Base-by-base conservation (phyloP, 2,329 filamentous ascomycete species). In the Neofusicoccum parvum region DNA sequence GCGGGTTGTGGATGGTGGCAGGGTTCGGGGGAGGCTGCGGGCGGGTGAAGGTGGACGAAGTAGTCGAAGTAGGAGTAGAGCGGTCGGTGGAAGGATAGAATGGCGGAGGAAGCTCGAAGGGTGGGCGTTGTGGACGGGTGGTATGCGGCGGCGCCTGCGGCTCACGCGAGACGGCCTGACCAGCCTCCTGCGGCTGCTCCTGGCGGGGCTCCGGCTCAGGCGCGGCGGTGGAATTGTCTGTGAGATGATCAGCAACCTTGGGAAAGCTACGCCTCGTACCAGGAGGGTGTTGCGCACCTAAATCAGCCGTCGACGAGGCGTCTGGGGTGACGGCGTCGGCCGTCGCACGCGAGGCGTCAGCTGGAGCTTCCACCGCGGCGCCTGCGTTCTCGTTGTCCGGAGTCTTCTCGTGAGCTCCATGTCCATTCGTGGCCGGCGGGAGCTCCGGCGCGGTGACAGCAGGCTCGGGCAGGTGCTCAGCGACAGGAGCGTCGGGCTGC, bases 101-200 rank as follows among this genome's bases (percentile, higher is more conserved):
- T 23, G 75, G 72, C 3, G 76, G 75, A 1, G 76, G 75, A 27
- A 78, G 73, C 64, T 76, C 70, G 23, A 49, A 64, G 37, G 53
- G 49, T 54, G 36, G 68, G 66, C 41, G 71, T 62, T 65, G 72
- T 70, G 62, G 71, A 64, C 66, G 60, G 54, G 67, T 50, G 17
- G 7, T 12, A 4, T 63, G 48, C 37, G 43, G 87, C 0, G 78
- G 34, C 7, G n/a, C 20, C 6, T 46, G 56, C 37, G 20, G 39
- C 56, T 60, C 56, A 60, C 81, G 36, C 79, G 77, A 1, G 81
- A 80, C n/a, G 73, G 72, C 1, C 75, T 82, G 34, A 81, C 74
- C 9, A 43, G 46, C 74, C 45, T 62, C 39, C 39, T 49, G 32
- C 27, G 45, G n/a, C 20, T 27, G 20, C 5, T 37, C 23, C n/a